These are phyloP conservation scores for Solanum dulcamara DNA, from an alignment of 257 asterid species.

Conservation along the genomic window DNA sequence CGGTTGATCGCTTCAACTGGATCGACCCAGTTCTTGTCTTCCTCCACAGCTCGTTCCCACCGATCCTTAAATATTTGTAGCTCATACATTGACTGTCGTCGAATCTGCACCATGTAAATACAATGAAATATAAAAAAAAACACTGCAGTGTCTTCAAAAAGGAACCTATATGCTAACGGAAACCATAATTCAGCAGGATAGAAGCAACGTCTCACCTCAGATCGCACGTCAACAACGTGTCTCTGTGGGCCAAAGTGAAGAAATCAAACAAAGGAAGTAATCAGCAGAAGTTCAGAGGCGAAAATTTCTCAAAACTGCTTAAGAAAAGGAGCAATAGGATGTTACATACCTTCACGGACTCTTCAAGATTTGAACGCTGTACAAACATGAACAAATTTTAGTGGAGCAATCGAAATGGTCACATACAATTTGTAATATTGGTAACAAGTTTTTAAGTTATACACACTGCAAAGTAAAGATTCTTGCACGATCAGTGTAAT, in stretches of 20 bases:
- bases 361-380: conserved; percentile 29
- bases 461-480: background rate
- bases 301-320: background rate
- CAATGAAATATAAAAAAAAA: background rate
- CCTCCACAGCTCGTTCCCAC: conserved; percentile 67
- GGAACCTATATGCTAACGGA: background rate
- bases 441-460: background rate
- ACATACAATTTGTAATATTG: background rate
- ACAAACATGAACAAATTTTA: background rate
- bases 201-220: conserved; percentile 48
- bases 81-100: conserved; percentile 35
- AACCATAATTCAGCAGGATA: background rate
- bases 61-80: conserved; percentile 56
- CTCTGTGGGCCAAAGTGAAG: conserved; percentile 24
- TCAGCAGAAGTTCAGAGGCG: background rate
- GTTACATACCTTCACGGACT: conserved; percentile 21
- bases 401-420: background rate
- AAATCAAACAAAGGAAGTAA: background rate
- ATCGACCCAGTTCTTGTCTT: conserved; percentile 32
- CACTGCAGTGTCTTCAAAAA: background rate
- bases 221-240: conserved; percentile 52
- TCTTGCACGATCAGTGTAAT: background rate
- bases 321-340: background rate
- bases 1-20: background rate
- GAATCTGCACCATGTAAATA: background rate